phyloP scores from a whole-genome alignment of 2,329 filamentous ascomycete species.

The Fusarium bulbicola region DNA sequence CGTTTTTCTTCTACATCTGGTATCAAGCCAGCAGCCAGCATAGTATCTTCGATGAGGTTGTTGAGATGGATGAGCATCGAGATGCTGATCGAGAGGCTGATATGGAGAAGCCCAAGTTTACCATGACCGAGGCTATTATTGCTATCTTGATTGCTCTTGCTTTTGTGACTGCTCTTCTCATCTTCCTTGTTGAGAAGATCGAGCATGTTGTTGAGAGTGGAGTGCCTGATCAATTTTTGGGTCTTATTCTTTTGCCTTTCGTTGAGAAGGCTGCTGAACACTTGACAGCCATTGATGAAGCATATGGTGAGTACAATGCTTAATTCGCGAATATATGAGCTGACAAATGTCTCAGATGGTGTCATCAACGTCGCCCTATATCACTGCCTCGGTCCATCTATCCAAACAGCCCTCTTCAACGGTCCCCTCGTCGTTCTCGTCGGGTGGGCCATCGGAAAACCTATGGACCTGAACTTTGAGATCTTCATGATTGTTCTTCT shows the following conservation, averaged over 20 bases:
- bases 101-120: conserved; percentile 68
- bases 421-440: conserved; percentile 76
- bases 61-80: conserved; percentile 55
- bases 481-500: conserved; percentile 79
- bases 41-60: conserved; percentile 69
- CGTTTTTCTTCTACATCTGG: conserved; percentile 65
- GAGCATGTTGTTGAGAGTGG: conserved; percentile 54
- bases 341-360: conserved; percentile 47
- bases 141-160: conserved; percentile 65
- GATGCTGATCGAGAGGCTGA: conserved; percentile 68
- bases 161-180: conserved; percentile 70
- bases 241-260: conserved; percentile 72
- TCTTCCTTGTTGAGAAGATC: conserved; percentile 74
- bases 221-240: conserved; percentile 47
- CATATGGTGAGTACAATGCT: conserved; percentile 55
- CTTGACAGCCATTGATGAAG: conserved; percentile 75
- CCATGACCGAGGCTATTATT: conserved; percentile 70
- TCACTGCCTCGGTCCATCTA: conserved; percentile 76
- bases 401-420: conserved; percentile 80
- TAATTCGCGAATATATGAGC: accelerated
- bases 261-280: conserved; percentile 79
- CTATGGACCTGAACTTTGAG: conserved; percentile 78
- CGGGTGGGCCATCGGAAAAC: conserved; percentile 71
- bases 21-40: conserved; percentile 74
- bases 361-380: conserved; percentile 76